Percentiles rank a stretch among this genome's conserved stretches.
Evolutionary conservation across 108 stramenopile species (phyloP).

Genomic region (Cafeteria roenbergensis): DNA sequence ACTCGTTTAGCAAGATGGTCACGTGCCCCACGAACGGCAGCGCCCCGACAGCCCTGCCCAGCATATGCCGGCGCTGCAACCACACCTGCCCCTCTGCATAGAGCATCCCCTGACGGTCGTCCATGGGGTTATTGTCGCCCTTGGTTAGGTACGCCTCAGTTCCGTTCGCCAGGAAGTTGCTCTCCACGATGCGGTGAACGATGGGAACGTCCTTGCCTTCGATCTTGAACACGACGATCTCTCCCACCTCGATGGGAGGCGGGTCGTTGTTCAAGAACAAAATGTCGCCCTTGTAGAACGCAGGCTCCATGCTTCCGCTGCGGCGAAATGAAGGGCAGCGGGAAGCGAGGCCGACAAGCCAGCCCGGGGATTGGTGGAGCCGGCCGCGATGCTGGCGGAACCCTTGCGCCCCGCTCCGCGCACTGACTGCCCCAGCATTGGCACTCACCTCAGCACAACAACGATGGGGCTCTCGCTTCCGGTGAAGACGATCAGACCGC

Average conservation of each 20-base stretch:
- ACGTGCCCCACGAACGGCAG: conserved; percentile 95
- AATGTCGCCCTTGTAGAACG: conserved; percentile 96
- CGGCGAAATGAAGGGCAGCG: not conserved
- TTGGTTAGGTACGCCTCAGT: conserved; percentile 83
- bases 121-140: conserved; percentile 97
- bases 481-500: conserved; percentile 88
- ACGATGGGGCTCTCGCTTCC: conserved; percentile 93
- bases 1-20: conserved; percentile 97
- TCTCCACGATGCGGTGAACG: conserved; percentile 94
- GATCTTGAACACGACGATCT: conserved; percentile 98
- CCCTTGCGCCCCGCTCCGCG: too few species aligned
- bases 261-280: conserved; percentile 91
- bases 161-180: conserved; percentile 45
- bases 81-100: conserved; percentile 98
- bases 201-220: conserved; percentile 98
- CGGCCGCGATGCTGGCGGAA: too few species aligned
- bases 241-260: conserved; percentile 76
- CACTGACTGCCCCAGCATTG: conserved; percentile 9
- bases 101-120: conserved; percentile 72
- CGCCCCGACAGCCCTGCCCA: conserved; percentile 75
- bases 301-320: conserved; percentile 93
- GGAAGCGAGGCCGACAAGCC: not conserved
- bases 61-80: conserved; percentile 87
- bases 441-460: conserved; percentile 65
- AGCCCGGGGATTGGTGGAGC: too few species aligned